Evolutionary conservation across 192 early-diverging fungal genomes (phyloP).

Genomic region (Obelidium mucronatum): DNA sequence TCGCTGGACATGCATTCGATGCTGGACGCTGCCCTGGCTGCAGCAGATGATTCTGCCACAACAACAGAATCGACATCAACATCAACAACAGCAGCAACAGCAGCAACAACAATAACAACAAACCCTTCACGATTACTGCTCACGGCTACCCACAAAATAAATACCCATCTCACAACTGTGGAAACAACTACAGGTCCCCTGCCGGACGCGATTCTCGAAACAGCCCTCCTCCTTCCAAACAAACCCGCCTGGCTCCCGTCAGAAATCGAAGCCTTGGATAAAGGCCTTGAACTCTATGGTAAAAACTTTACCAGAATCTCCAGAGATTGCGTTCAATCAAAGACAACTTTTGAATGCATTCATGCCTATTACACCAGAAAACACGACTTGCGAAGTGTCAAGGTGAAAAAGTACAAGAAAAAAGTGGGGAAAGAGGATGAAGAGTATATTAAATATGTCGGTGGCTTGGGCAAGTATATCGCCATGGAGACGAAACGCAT

Average conservation of each 20-base stretch:
- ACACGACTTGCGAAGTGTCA: constrained; percentile 20
- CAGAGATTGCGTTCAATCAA: constrained; percentile 23
- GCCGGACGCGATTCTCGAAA: constrained; percentile 20
- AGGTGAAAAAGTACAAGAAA: constrained; percentile 34
- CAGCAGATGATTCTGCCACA: not conserved
- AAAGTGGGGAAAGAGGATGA: constrained; percentile 32
- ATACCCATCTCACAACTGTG: not conserved
- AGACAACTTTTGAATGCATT: constrained; percentile 33
- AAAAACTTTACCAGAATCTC: constrained; percentile 34
- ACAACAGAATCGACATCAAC: not conserved
- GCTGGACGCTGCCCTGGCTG: not conserved
- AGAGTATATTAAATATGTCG: constrained; percentile 36
- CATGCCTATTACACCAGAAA: constrained; percentile 33
- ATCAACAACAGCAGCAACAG: not conserved
- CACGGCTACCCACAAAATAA: not conserved
- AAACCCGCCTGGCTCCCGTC: constrained; percentile 19
- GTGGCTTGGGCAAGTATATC: constrained; percentile 31
- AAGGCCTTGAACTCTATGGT: constrained; percentile 34
- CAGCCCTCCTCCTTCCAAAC: not conserved
- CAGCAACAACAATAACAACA: not conserved
- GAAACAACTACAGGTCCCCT: constrained; percentile 17
- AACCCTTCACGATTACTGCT: not conserved
- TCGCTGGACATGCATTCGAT: not conserved
- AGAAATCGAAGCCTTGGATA: constrained; percentile 31
- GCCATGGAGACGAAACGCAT: constrained; percentile 25